Percentiles rank a stretch among this genome's conserved stretches.
phyloP scores from a whole-genome alignment of 148 eudicot genomes.

The Vaccinium myrtillus region DNA sequence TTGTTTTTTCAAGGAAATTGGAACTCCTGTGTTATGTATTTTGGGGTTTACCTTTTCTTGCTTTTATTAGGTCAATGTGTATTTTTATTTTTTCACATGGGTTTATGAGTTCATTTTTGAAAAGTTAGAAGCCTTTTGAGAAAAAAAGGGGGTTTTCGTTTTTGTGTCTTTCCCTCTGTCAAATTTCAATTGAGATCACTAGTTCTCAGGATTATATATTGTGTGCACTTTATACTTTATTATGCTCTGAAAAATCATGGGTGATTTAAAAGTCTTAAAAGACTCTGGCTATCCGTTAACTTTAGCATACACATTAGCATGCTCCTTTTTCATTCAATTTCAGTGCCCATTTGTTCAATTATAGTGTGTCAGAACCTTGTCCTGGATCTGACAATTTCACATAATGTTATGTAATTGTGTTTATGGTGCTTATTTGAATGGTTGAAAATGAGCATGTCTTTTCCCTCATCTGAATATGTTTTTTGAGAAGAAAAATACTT shows the following conservation, averaged over 20 bases:
- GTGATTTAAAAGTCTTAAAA: neutral
- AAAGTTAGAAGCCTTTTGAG: conserved; percentile 19
- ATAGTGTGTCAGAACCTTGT: neutral
- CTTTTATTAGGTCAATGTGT: neutral
- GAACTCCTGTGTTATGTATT: neutral
- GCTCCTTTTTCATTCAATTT: neutral
- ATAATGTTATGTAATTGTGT: neutral
- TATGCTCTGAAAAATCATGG: neutral
- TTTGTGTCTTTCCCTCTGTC: neutral
- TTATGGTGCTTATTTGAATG: neutral
- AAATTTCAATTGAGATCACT: neutral
- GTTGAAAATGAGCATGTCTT: neutral
- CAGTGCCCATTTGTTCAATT: neutral
- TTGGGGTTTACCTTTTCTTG: neutral
- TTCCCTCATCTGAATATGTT: neutral
- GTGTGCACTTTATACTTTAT: neutral
- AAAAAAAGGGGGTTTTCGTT: neutral
- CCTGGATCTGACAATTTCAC: neutral
- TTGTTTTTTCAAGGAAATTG: neutral
- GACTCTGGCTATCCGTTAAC: neutral
- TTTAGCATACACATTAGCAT: neutral
- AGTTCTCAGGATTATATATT: neutral
- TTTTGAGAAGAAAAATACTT: neutral
- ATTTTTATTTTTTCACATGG: neutral
- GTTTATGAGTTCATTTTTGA: neutral